These are phyloP conservation scores for Tylopilus plumbeoviolaceoides DNA, from an alignment of 768 basidiomycete species.

Conservation along the genomic window DNA sequence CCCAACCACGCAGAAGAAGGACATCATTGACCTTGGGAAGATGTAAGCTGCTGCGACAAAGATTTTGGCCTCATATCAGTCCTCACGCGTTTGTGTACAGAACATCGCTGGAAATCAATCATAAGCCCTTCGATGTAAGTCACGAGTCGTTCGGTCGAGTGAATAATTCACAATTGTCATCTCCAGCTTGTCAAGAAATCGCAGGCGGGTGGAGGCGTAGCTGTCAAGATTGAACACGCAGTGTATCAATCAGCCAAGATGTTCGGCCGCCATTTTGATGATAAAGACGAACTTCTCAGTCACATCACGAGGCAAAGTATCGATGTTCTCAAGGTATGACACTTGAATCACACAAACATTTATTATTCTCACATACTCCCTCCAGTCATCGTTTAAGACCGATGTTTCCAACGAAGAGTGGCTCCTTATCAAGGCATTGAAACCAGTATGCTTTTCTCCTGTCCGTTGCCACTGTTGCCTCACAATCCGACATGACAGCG, in stretches of 20 bases:
- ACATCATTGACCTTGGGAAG: constrained; percentile 89
- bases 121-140: constrained; percentile 78
- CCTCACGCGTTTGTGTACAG: constrained; percentile 36
- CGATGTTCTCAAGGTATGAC: constrained; percentile 83
- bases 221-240: constrained; percentile 97
- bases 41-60: constrained; percentile 54
- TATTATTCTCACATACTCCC: constrained; percentile 6
- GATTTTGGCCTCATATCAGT: not conserved
- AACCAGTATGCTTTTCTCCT: constrained; percentile 46
- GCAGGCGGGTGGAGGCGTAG: constrained; percentile 94
- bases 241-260: constrained; percentile 93
- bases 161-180: not conserved
- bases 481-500: constrained; percentile 26
- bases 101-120: constrained; percentile 96
- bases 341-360: not conserved
- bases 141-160: not conserved
- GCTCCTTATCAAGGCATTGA: constrained; percentile 85
- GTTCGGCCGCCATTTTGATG: constrained; percentile 94
- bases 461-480: not conserved
- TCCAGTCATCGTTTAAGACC: constrained; percentile 76
- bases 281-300: constrained; percentile 91
- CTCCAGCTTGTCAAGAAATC: constrained; percentile 82
- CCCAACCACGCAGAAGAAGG: constrained; percentile 81
- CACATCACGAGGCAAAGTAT: constrained; percentile 91
- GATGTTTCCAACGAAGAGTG: constrained; percentile 92